phyloP scores from a whole-genome alignment of 1,284 basidiomycete species.

The Moesziomyces aphidis region DNA sequence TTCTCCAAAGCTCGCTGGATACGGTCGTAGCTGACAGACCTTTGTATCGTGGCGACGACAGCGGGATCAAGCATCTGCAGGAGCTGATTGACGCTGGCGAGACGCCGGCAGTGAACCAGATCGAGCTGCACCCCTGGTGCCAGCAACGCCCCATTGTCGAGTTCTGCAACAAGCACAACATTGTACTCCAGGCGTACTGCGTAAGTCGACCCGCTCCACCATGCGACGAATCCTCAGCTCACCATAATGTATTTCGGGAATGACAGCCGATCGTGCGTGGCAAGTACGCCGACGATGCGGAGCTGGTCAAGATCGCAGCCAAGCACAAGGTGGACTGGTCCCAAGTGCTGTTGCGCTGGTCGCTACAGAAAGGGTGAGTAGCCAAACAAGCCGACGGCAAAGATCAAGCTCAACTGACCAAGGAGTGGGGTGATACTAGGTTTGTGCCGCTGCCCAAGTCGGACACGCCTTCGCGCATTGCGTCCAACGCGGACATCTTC shows the following conservation, averaged over 20 bases:
- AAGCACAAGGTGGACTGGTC: slow-evolving; percentile 47
- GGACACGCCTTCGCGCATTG: slow-evolving; percentile 47
- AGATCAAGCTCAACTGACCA: not conserved
- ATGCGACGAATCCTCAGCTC: not conserved
- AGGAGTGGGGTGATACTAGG: not conserved
- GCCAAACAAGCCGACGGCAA: no score
- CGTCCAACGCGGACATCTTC: slow-evolving; percentile 45
- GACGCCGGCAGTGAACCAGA: slow-evolving; percentile 39
- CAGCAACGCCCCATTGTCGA: slow-evolving; percentile 45
- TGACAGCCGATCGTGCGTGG: slow-evolving; percentile 32
- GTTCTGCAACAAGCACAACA: slow-evolving; percentile 38
- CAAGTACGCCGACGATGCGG: slow-evolving; percentile 29
- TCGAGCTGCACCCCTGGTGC: slow-evolving; percentile 51
- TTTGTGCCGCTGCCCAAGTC: slow-evolving; percentile 53
- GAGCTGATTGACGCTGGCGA: slow-evolving; percentile 30
- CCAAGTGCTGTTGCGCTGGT: slow-evolving; percentile 44
- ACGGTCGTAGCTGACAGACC: not conserved
- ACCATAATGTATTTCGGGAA: not conserved
- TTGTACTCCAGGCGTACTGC: slow-evolving; percentile 48
- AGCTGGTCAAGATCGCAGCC: slow-evolving; percentile 29
- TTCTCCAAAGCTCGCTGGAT: not conserved
- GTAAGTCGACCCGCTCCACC: not conserved
- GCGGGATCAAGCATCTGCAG: slow-evolving; percentile 39
- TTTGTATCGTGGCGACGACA: not conserved
- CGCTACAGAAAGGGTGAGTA: slow-evolving; percentile 35